These are phyloP conservation scores for Clavaria fumosa DNA, from an alignment of 768 basidiomycete species.

Conservation along the genomic window DNA sequence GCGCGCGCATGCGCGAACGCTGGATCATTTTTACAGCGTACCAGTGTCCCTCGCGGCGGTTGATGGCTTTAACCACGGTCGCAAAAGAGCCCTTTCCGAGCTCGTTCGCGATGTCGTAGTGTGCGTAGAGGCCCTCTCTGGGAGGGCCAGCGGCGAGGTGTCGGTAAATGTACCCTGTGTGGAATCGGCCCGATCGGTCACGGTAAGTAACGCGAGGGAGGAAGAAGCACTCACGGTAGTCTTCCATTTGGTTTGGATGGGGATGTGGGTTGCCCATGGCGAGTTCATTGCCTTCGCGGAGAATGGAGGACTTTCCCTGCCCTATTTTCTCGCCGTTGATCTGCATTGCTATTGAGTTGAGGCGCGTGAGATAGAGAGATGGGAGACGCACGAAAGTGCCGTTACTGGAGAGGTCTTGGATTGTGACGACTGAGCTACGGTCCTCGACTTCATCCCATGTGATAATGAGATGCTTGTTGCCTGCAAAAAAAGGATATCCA, in stretches of 20 bases:
- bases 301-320: conserved; percentile 34
- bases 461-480: conserved; percentile 43
- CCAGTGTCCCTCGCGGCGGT: conserved; percentile 52
- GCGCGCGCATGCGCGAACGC: conserved; percentile 25
- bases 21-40: conserved; percentile 85
- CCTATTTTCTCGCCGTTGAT: conserved; percentile 56
- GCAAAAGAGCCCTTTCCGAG: conserved; percentile 90
- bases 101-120: conserved; percentile 52
- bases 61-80: conserved; percentile 71
- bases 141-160: conserved; percentile 38
- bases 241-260: conserved; percentile 39
- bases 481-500: conserved; percentile 16
- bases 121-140: conserved; percentile 39
- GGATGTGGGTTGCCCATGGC: conserved; percentile 54
- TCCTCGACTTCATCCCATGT: conserved; percentile 40
- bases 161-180: conserved; percentile 55
- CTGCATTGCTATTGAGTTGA: conserved; percentile 20
- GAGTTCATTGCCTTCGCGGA: conserved; percentile 75
- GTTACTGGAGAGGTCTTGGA: conserved; percentile 50
- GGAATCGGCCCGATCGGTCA: neutral
- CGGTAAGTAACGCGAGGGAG: neutral
- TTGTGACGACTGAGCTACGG: conserved; percentile 26
- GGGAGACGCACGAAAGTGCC: conserved; percentile 46
- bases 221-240: conserved; percentile 44
- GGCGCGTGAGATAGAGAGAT: neutral